phyloP scores from a whole-genome alignment of 164 flowering plant genomes.

The Magnolia sinica region DNA sequence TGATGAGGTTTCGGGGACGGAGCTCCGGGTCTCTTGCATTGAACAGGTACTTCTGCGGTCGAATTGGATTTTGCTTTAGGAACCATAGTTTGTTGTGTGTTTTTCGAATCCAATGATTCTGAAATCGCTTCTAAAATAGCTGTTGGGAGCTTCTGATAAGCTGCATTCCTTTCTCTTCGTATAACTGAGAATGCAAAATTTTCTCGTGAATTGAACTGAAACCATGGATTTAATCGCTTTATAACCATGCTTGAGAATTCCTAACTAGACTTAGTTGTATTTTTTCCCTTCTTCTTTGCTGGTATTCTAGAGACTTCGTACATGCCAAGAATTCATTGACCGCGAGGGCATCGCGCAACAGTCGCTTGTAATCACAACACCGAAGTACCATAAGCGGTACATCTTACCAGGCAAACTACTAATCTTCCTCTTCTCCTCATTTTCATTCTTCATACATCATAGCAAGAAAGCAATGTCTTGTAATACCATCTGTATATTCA shows the following conservation, averaged over 20 bases:
- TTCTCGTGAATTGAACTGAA: neutral
- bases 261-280: neutral
- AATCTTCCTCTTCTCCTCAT: neutral
- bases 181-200: neutral
- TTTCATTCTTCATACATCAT: neutral
- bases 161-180: neutral
- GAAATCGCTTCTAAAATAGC: neutral
- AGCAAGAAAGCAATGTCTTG: neutral
- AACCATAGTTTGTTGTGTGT: neutral
- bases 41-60: conserved; percentile 55
- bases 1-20: conserved; percentile 68
- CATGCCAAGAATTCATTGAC: conserved; percentile 70
- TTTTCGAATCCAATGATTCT: neutral
- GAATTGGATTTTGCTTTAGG: neutral
- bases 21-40: conserved; percentile 71
- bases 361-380: conserved; percentile 59
- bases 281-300: neutral
- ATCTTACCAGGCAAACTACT: conserved; percentile 64
- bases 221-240: neutral
- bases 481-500: neutral
- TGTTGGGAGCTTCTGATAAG: neutral
- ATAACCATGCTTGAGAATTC: neutral
- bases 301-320: conserved; percentile 57
- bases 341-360: conserved; percentile 77
- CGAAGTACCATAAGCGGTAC: conserved; percentile 79